A percentile compares a stretch with the other conserved stretches of the same genome.
These are phyloP conservation scores for Phytophthora aleatoria DNA, from an alignment of 352 stramenopile genomes.

Conservation along the genomic window DNA sequence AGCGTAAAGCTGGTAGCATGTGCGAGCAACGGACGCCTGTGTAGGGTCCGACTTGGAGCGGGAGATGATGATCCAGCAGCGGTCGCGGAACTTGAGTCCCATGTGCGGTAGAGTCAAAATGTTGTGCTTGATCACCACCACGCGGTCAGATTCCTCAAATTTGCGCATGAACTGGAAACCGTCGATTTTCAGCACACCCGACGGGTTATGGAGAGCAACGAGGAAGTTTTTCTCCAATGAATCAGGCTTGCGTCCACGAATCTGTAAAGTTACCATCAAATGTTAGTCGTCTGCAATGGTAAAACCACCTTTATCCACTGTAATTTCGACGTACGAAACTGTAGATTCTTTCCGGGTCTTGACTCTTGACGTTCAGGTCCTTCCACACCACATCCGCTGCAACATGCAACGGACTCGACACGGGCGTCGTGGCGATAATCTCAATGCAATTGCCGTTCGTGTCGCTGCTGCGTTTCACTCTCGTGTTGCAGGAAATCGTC, in stretches of 20 bases:
- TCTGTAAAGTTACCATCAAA: slow-evolving; percentile 12
- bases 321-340: slow-evolving; percentile 31
- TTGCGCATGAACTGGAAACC: slow-evolving; percentile 43
- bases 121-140: slow-evolving; percentile 38
- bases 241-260: slow-evolving; percentile 33
- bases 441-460: slow-evolving; percentile 35
- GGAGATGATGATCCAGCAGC: slow-evolving; percentile 44
- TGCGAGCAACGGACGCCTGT: slow-evolving; percentile 31
- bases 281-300: neutral
- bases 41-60: slow-evolving; percentile 33
- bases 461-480: slow-evolving; percentile 28
- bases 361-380: slow-evolving; percentile 35
- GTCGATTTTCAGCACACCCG: slow-evolving; percentile 34
- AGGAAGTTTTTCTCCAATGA: slow-evolving; percentile 47
- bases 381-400: slow-evolving; percentile 35
- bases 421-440: slow-evolving; percentile 35
- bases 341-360: slow-evolving; percentile 42
- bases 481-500: slow-evolving; percentile 38
- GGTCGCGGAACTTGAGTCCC: slow-evolving; percentile 34
- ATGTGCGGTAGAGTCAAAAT: slow-evolving; percentile 31
- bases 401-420: slow-evolving; percentile 24
- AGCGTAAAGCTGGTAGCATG: slow-evolving; percentile 39
- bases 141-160: slow-evolving; percentile 35
- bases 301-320: neutral
- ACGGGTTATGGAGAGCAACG: slow-evolving; percentile 34